phyloP scores from a whole-genome alignment of 2,329 filamentous ascomycete species.

The Penicillium oxalicum region DNA sequence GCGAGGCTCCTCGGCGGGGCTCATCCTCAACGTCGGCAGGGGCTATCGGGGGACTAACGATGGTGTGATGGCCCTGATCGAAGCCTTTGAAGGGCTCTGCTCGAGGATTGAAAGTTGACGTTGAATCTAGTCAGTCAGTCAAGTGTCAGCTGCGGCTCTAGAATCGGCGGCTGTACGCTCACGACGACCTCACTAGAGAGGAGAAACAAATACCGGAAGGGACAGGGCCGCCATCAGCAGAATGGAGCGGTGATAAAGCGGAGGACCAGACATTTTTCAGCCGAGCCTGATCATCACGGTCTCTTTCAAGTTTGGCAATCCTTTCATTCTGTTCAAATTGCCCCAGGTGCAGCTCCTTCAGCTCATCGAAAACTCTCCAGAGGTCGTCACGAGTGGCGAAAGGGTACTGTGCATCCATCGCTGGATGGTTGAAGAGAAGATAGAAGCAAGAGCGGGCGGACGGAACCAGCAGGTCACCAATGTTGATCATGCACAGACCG shows the following conservation, averaged over 20 bases:
- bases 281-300: slow-evolving; percentile 57
- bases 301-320: slow-evolving; percentile 55
- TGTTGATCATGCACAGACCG: neutral
- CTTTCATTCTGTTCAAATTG: slow-evolving; percentile 58
- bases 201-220: slow-evolving; percentile 65
- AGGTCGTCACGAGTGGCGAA: slow-evolving; percentile 60
- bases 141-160: slow-evolving; percentile 2
- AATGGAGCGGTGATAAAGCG: slow-evolving; percentile 76
- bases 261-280: slow-evolving; percentile 84
- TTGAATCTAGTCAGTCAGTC: neutral
- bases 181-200: no score
- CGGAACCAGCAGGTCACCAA: neutral
- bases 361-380: slow-evolving; percentile 59
- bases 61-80: slow-evolving; percentile 73
- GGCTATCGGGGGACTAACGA: slow-evolving; percentile 62
- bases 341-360: slow-evolving; percentile 55
- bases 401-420: slow-evolving; percentile 59
- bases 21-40: slow-evolving; percentile 83
- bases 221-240: slow-evolving; percentile 71
- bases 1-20: slow-evolving; percentile 76
- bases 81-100: slow-evolving; percentile 83
- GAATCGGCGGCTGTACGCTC: no score
- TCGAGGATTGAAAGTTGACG: neutral
- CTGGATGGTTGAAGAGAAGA: neutral
- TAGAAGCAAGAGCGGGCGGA: neutral